Base-by-base conservation (phyloP, 2,329 filamentous ascomycete genomes). In the Fusarium decemcellulare region DNA sequence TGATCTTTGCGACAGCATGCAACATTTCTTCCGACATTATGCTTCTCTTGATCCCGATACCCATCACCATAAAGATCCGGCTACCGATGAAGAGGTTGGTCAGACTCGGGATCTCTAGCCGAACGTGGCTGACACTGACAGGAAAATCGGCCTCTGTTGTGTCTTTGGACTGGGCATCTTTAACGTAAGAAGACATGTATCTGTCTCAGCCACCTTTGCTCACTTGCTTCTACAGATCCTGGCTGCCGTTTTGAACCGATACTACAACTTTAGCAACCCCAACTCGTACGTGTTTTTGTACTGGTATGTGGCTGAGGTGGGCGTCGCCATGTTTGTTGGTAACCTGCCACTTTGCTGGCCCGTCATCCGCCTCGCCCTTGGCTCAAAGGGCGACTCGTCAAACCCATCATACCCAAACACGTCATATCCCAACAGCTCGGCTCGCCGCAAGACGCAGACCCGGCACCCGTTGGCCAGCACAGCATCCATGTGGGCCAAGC, bases 281-380 rank as follows among this genome's bases (percentile, higher is more conserved):
- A 90, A 88, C 73, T 86, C 85, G 4, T 79, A 81, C 14, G 77
- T 85, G 39, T 91, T 88, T 81, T 83, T 88, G 0, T 85, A 85
- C 68, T 91, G 88, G 88, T 89, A 89, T 67, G 83, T 88, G 9
- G 83, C 87, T 30, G 88, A 91, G 73, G 83, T 85, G 12, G 87
- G 85, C 46, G 88, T 88, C 0, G 87, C 88, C 7, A 81, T 91
- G 42, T 82, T 89, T 51, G 88, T 90, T 15, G 84, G 87, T 30
- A 91, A 91, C 63, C 80, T 91, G 7, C 88, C 88, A 0, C 85
- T 90, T 51, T 86, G 84, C 66, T 90, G 87, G 84, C 85, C 86
- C 0, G 79, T 90, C 18, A 80, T 89, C 32, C 83, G 86, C 44
- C 81, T 83, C 9, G 62, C 86, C 0, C 58, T 77, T 8, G 74